Conservation (phyloP, 2,329 filamentous ascomycete species). For the Claviceps sp. region DNA sequence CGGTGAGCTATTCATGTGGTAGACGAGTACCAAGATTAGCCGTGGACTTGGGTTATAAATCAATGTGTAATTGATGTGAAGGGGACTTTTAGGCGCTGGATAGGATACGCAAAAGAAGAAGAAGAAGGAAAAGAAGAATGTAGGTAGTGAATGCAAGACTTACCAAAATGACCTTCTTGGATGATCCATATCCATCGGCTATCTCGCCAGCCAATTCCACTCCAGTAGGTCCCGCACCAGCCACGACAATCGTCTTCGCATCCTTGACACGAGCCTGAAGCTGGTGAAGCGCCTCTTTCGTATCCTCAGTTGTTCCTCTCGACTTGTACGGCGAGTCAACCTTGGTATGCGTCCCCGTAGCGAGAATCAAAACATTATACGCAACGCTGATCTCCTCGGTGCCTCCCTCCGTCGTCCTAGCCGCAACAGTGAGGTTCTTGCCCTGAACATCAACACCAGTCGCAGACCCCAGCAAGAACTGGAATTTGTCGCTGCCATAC, state of each 20-base stretch:
- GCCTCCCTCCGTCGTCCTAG: not conserved
- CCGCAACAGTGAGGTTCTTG: constrained; percentile 19
- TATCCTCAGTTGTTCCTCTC: constrained; percentile 29
- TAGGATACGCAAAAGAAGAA: not conserved
- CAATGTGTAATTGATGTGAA: not conserved
- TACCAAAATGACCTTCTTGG: constrained; percentile 6
- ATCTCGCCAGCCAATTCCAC: constrained; percentile 24
- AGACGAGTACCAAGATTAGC: not conserved
- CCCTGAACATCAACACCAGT: constrained; percentile 19
- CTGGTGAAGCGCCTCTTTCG: constrained; percentile 21
- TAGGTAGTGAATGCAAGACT: not conserved
- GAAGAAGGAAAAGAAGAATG: not conserved
- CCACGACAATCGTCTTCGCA: constrained; percentile 22
- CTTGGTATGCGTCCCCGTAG: constrained; percentile 36
- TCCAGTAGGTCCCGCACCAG: constrained; percentile 25
- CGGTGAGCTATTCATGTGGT: not conserved
- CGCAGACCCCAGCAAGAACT: constrained; percentile 36
- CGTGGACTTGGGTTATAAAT: not conserved
- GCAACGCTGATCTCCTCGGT: not conserved
- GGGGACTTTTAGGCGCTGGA: not conserved
- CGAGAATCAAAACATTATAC: constrained; percentile 35
- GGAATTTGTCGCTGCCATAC: constrained; percentile 19
- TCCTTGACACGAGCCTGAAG: constrained; percentile 12
- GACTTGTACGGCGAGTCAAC: constrained; percentile 33
- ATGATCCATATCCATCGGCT: constrained; percentile 14